Percentiles rank a stretch among this genome's conserved stretches.
phyloP scores from a whole-genome alignment of 352 stramenopile species.

The Blastocystis sp. region DNA sequence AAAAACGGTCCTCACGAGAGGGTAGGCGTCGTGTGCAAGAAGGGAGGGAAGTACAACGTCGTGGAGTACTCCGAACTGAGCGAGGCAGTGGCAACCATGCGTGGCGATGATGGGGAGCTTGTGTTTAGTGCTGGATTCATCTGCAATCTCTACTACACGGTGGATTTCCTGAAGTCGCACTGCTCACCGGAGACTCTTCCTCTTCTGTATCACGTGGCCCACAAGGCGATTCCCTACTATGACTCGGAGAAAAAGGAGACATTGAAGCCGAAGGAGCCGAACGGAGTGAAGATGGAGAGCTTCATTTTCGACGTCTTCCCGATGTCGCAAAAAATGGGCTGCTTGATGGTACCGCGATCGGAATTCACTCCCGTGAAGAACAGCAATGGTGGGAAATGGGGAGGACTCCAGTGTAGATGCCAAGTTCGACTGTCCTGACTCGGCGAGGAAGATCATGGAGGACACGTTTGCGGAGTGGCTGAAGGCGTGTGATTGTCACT shows the following conservation, averaged over 20 bases:
- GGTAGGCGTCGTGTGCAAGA: constrained; percentile 76
- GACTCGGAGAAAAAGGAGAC: constrained; percentile 69
- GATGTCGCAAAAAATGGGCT: constrained; percentile 73
- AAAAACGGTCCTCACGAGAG: constrained; percentile 73
- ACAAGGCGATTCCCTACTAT: constrained; percentile 77
- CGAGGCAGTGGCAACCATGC: constrained; percentile 68
- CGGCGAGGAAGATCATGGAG: constrained; percentile 71
- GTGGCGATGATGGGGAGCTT: constrained; percentile 71
- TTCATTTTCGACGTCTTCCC: constrained; percentile 82
- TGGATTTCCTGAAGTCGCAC: constrained; percentile 65
- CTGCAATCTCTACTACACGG: constrained; percentile 78
- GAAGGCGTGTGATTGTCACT: constrained; percentile 63
- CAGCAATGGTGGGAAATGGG: constrained; percentile 65
- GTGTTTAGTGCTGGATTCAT: constrained; percentile 76
- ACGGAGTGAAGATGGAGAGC: constrained; percentile 76
- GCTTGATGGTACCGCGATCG: constrained; percentile 71
- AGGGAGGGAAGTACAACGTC: constrained; percentile 74
- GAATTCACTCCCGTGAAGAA: constrained; percentile 80
- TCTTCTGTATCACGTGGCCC: constrained; percentile 69
- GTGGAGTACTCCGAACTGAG: constrained; percentile 80
- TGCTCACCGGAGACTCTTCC: constrained; percentile 63
- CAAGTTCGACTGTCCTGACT: constrained; percentile 71
- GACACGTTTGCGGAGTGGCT: constrained; percentile 71
- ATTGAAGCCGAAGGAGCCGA: constrained; percentile 70
- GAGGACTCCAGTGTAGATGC: constrained; percentile 26